Base-by-base conservation (phyloP, 2,329 filamentous ascomycete species). In the Alternaria incomplexa region DNA sequence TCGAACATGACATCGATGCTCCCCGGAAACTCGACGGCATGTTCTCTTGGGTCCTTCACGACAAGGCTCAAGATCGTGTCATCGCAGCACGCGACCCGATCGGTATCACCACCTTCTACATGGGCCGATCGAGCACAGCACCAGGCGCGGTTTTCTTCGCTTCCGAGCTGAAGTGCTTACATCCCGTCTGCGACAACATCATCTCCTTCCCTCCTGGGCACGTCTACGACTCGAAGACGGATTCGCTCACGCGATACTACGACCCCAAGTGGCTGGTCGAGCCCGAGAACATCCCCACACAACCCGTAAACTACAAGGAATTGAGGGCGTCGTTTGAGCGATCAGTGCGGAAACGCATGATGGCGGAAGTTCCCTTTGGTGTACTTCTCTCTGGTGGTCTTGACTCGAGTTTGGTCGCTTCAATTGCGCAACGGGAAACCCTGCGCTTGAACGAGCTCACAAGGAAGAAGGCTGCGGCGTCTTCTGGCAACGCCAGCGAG, bases 1-100 rank as follows among this genome's bases (percentile, higher is more conserved):
- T 93, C 84, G 90, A 98, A 83, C 88, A 96, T 87, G 96, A 90
- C 76, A 86, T 96, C 72, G 93, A 98, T 77, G 93, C 95, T 62
- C 94, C 96, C 66, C 96, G 95, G 83, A 86, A 93, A 82, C 89
- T 99, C 72, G 96, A 99, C 81, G 96, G 96, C 85, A 99, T 99
- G 96, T 99, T 99, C 88, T 97, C 95, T 15, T 99, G 96, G 84
- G 94, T 99, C 60, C 88, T 99, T 56, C 97, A 97, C 83, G 96
- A 99, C 85, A 97, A 97, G 88, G 90, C 89, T 72, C 89, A 93
- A 81, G 92, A 99, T 85, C 91, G 96, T 71, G 92, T 93, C 66
- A 89, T 99, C 77, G 96, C 96, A 62, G 96, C 96, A 59, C 90
- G 96, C 79, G 96, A 99, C 81, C 96, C 96, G 36, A 97, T 99